phyloP scores from a whole-genome alignment of 768 basidiomycete genomes.

The Phylloporus scabripes region DNA sequence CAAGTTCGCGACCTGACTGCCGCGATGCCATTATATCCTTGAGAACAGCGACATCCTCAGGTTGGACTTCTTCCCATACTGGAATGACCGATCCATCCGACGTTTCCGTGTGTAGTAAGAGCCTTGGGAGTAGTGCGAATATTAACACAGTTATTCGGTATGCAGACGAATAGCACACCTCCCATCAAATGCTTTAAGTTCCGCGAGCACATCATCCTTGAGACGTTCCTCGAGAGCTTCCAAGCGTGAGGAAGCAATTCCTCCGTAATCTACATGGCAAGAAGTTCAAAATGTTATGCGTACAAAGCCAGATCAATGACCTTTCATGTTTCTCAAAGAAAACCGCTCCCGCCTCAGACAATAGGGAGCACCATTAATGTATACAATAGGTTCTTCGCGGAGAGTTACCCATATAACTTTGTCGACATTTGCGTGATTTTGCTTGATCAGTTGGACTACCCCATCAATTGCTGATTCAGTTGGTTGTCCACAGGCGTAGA shows the following conservation, averaged over 20 bases:
- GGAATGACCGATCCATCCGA: slow-evolving; percentile 85
- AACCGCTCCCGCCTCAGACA: slow-evolving; percentile 82
- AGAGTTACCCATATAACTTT: slow-evolving; percentile 87
- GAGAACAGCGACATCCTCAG: slow-evolving; percentile 68
- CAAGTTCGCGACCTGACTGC: slow-evolving; percentile 40
- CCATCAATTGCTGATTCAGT: slow-evolving; percentile 78
- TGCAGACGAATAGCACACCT: slow-evolving; percentile 41
- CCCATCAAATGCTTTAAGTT: slow-evolving; percentile 79
- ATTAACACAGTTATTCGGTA: background rate
- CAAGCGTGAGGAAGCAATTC: slow-evolving; percentile 84
- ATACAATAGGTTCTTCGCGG: slow-evolving; percentile 88
- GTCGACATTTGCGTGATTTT: slow-evolving; percentile 52
- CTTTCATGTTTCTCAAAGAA: slow-evolving; percentile 92
- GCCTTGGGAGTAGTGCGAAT: slow-evolving; percentile 34
- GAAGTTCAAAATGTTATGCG: background rate
- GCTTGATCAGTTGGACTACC: slow-evolving; percentile 62
- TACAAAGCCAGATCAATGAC: slow-evolving; percentile 28
- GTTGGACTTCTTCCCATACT: slow-evolving; percentile 86
- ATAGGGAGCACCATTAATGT: slow-evolving; percentile 90
- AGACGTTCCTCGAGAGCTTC: slow-evolving; percentile 90
- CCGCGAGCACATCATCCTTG: slow-evolving; percentile 79
- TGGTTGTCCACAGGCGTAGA: slow-evolving; percentile 93
- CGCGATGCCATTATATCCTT: slow-evolving; percentile 82
- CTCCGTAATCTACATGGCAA: slow-evolving; percentile 72
- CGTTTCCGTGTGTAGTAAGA: slow-evolving; percentile 88